Conservation (phyloP, 495 filamentous ascomycete genomes). For the Xylaria castorea region DNA sequence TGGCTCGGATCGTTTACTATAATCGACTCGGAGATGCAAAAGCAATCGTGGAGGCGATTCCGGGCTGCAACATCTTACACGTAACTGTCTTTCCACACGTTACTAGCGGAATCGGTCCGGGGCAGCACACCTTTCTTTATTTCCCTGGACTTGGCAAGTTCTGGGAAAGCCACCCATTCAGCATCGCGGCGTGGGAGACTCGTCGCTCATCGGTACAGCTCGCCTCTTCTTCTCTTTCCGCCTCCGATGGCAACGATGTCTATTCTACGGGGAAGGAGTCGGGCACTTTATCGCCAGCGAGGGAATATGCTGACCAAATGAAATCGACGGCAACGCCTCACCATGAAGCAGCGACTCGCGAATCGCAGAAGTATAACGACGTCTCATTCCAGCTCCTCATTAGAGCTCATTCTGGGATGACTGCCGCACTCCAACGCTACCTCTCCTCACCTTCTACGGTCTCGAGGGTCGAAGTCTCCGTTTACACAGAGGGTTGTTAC, state of each 20-base stretch:
- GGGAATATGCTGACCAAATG: not conserved
- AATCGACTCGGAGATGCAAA: conserved; percentile 53
- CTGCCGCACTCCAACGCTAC: not conserved
- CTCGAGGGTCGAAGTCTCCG: not conserved
- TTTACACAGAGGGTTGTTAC: conserved; percentile 20
- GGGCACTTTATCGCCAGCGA: not conserved
- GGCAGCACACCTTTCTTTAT: conserved; percentile 23
- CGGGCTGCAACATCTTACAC: conserved; percentile 13
- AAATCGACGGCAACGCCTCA: not conserved
- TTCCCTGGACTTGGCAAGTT: conserved; percentile 22
- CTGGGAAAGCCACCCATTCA: conserved; percentile 27
- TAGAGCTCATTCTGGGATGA: conserved; percentile 18
- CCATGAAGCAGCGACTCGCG: not conserved
- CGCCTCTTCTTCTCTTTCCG: conserved; percentile 10
- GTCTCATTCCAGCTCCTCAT: conserved; percentile 11
- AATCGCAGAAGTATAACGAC: not conserved
- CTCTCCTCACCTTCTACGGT: not conserved
- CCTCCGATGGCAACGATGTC: not conserved
- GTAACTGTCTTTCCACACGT: conserved; percentile 13
- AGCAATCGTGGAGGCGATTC: conserved; percentile 38
- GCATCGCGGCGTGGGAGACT: conserved; percentile 23
- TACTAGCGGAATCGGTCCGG: conserved; percentile 12
- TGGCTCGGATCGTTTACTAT: conserved; percentile 47
- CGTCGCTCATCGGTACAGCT: not conserved
- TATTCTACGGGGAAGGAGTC: not conserved